These are phyloP conservation scores for Phylloporus arenicola DNA, from an alignment of 768 basidiomycete species.

Conservation along the genomic window DNA sequence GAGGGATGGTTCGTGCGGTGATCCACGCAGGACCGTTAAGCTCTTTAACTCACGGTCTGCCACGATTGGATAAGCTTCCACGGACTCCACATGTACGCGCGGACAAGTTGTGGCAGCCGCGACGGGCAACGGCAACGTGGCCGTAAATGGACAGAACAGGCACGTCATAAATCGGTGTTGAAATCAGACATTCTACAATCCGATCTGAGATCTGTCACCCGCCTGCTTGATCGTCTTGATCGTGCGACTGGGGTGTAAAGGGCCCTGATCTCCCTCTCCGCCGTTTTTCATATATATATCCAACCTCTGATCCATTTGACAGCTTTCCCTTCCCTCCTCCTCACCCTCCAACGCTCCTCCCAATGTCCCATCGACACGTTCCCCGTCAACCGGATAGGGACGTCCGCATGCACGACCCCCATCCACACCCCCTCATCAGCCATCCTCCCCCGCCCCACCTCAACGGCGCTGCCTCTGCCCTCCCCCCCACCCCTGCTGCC, in stretches of 20 bases:
- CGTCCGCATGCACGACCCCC: constrained; percentile 57
- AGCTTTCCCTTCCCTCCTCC: constrained; percentile 46
- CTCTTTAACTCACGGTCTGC: constrained; percentile 37
- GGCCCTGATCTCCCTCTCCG: constrained; percentile 41
- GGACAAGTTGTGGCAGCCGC: constrained; percentile 34
- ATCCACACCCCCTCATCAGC: constrained; percentile 39
- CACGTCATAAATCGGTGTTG: constrained; percentile 35
- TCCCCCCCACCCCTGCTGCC: constrained; percentile 42
- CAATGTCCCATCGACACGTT: constrained; percentile 59
- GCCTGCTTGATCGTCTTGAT: constrained; percentile 57
- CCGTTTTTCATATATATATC: constrained; percentile 52
- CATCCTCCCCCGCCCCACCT: constrained; percentile 43
- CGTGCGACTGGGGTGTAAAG: constrained; percentile 48
- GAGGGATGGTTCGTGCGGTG: constrained; percentile 21
- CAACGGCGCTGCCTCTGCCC: constrained; percentile 43
- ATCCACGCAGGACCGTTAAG: constrained; percentile 34
- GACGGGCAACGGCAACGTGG: constrained; percentile 45
- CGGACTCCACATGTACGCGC: constrained; percentile 30
- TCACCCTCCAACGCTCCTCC: constrained; percentile 28
- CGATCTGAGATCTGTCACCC: constrained; percentile 35
- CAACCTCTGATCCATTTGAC: constrained; percentile 37
- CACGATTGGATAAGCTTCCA: constrained; percentile 35
- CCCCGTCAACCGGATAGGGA: constrained; percentile 59
- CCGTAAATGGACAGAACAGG: constrained; percentile 40
- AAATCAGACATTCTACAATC: constrained; percentile 40